Evolutionary conservation across 352 stramenopile species (phyloP), one percentile per base, ranked within the genome.

Genomic region (Achlya hypogyna): DNA sequence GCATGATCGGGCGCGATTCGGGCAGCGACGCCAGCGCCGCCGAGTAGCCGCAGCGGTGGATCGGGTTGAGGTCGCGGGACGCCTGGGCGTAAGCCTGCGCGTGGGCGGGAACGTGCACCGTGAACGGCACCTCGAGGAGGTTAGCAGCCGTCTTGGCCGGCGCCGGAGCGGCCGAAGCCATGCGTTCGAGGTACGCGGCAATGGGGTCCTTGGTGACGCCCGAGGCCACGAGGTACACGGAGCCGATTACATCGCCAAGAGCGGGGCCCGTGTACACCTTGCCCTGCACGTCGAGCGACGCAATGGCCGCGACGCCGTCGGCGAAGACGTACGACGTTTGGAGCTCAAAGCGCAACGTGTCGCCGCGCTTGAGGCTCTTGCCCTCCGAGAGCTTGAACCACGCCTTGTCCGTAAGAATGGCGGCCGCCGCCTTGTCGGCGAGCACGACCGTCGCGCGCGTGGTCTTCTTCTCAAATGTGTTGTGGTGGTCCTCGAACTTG

Each of bases 11-110:
- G 68, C 82, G 79, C 22, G 79, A 80, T 16, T 79, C 71, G 18
- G 87, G 86, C 52, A 96, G 75, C 43, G 84, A 77, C 6, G 82
- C 86, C 9, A 95, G 69, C n/a, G 86, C 74, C 0, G 86, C 87
- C 18, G 84, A 74, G 53, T 91, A 88, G 52, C 73, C 75, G 12
- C 84, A 93, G 4, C 87, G 82, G 63, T 96, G 84, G 58, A 96
- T 96, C 34, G 87, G 82, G 71, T 96, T 96, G 70, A 93, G 56
- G 56, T 96, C 87, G 29, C 84, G 80, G 38, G 86, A 95, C 28
- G 86, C 85, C 6, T 88, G 74, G 0, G 87, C 86, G 59, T 96
- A 96, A 3, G 67, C 74, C 16, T 88, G 69, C 16, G 84, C 85
- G 53, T 77, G 78, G 20, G 63, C 70, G 5, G 87, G 87, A 2